Evolutionary conservation across 2,329 filamentous ascomycete species (phyloP).

Genomic region (Tolypocladium sp.): DNA sequence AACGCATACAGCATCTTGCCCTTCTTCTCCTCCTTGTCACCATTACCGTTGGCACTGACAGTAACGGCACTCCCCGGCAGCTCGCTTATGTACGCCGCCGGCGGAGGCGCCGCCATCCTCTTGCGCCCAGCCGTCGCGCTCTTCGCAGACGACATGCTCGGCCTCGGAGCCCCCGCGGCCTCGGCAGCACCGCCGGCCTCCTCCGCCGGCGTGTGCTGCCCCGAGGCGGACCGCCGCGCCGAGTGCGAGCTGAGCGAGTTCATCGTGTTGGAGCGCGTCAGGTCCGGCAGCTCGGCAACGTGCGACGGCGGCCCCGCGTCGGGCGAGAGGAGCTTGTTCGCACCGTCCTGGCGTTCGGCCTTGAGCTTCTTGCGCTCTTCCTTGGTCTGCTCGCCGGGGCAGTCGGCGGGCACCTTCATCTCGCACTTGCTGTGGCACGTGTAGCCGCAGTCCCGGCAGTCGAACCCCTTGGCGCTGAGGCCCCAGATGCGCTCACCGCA

Average conservation of each 20-base stretch:
- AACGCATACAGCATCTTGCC: slow-evolving; percentile 90
- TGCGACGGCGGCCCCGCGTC: slow-evolving; percentile 29
- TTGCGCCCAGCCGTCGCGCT: slow-evolving; percentile 33
- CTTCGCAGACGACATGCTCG: slow-evolving; percentile 16
- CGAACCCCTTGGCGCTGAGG: slow-evolving; percentile 89
- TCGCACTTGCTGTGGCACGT: slow-evolving; percentile 98
- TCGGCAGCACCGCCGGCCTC: slow-evolving; percentile 27
- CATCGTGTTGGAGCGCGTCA: slow-evolving; percentile 80
- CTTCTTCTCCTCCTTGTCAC: slow-evolving; percentile 38
- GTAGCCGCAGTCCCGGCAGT: slow-evolving; percentile 93
- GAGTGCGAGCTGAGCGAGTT: slow-evolving; percentile 81
- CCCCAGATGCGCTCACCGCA: slow-evolving; percentile 98
- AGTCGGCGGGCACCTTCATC: slow-evolving; percentile 96
- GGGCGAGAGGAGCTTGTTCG: slow-evolving; percentile 50
- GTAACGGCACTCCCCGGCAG: slow-evolving; percentile 44
- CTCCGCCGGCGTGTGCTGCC: slow-evolving; percentile 39
- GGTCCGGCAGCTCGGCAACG: slow-evolving; percentile 53
- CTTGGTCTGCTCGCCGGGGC: slow-evolving; percentile 86
- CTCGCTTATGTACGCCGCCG: slow-evolving; percentile 67
- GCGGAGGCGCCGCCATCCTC: slow-evolving; percentile 80
- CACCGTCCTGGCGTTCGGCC: slow-evolving; percentile 69
- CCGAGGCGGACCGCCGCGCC: slow-evolving; percentile 51
- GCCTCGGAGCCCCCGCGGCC: slow-evolving; percentile 13
- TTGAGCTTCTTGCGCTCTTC: slow-evolving; percentile 95
- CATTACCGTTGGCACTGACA: slow-evolving; percentile 16